Conservation (phyloP, 2,329 filamentous ascomycete genomes). For the Ceratocystis colombiana region DNA sequence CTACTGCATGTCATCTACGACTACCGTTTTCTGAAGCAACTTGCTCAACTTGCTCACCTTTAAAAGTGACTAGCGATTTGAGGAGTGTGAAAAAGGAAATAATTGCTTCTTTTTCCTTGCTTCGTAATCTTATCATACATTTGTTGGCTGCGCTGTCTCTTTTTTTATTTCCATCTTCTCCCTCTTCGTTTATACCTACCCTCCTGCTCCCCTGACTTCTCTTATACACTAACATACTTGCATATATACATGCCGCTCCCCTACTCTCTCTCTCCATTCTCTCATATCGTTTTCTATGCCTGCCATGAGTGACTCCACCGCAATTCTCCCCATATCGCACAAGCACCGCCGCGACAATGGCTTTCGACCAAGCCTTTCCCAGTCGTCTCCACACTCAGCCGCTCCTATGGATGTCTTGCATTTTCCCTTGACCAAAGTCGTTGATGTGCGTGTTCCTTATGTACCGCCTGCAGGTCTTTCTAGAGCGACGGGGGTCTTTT, state of each 20-base stretch:
- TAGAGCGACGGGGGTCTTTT: not conserved
- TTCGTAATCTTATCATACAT: not conserved
- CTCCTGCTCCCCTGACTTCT: not conserved
- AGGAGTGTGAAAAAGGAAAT: not conserved
- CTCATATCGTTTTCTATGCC: not conserved
- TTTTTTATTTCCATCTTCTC: not conserved
- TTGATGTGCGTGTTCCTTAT: conserved; percentile 21
- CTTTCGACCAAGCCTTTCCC: not conserved
- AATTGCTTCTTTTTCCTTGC: not conserved
- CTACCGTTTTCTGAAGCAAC: conserved; percentile 12
- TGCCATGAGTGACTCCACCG: not conserved
- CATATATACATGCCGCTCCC: not conserved
- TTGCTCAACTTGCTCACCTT: conserved; percentile 16
- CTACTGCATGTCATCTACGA: conserved; percentile 10
- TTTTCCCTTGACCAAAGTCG: conserved; percentile 1
- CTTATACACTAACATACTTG: no score
- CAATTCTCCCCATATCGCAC: conserved; percentile 11
- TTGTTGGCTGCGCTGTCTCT: not conserved
- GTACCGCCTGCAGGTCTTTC: not conserved
- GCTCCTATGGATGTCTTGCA: conserved; percentile 1
- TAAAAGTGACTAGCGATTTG: not conserved
- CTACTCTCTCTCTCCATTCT: not conserved
- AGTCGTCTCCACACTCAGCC: not conserved
- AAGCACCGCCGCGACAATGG: not conserved
- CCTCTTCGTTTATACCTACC: not conserved